Evolutionary conservation across 2,329 filamentous ascomycete genomes (phyloP), one percentile per base, ranked within the genome.

Genomic region (Chaetothyriales sp.): DNA sequence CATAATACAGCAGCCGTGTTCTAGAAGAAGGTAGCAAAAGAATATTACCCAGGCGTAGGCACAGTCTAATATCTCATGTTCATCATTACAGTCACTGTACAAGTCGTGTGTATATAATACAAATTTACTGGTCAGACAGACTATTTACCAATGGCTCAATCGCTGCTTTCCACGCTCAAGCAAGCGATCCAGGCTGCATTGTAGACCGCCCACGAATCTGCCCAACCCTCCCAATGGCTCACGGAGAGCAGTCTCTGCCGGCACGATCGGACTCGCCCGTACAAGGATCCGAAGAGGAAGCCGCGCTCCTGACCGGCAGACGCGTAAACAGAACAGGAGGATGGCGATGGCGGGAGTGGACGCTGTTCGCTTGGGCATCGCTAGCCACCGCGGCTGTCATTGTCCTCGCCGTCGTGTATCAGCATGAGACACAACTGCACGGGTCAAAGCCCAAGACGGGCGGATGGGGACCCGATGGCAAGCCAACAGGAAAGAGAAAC

Each of bases 311-410:
- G 51, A 76, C 79, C 39, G 74, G 81, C 56, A 66, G 80, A 61
- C 57, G 53, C 47, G 64, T 62, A n/a, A 46, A 54, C 22, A 55
- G 59, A 56, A 57, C 61, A 49, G 59, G 69, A 50, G 66, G 66
- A 53, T 65, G 77, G 51, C 74, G 76, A 63, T 84, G 79, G 78
- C 79, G 84, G 55, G 86, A 95, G 64, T 66, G 85, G 49, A 77
- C 82, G 20, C 70, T 94, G 55, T 89, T 95, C 63, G 68, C 77
- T 47, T 95, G 89, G 88, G 87, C 88, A 4, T 67, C 92, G 15
- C 60, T 90, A 20, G 87, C 88, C 18, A 95, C 88, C 0, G 78
- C 81, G 5, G 77, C 78, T 45, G 81, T 94, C 48, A 80, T 95
- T 58, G 71, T 94, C 28, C 74, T 95, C 18, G 85, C 85, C 2